These are phyloP conservation scores for Torrubiella hemipterigena DNA, from an alignment of 2,329 filamentous ascomycete species.

Conservation along the genomic window DNA sequence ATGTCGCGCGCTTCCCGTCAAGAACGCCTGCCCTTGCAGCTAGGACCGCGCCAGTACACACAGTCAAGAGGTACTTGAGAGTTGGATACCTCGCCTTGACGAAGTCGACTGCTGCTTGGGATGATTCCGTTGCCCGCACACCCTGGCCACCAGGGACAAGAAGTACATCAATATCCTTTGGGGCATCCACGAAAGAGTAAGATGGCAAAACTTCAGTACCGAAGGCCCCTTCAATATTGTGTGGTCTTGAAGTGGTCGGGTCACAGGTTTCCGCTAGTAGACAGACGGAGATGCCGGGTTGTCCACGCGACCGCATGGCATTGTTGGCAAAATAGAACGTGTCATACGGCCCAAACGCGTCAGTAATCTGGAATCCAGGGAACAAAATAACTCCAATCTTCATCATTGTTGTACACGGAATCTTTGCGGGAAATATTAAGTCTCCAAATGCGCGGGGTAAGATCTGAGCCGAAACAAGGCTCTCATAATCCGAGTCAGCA, in stretches of 20 bases:
- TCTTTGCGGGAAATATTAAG: too few relatives aligned
- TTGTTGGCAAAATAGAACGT: too few relatives aligned
- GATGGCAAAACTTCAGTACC: conserved; percentile 21
- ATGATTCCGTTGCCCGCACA: conserved; percentile 11
- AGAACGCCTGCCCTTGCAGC: conserved; percentile 43
- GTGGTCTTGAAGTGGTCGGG: too few relatives aligned
- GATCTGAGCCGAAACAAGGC: too few relatives aligned
- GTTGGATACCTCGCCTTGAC: conserved; percentile 26
- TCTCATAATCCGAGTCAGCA: too few relatives aligned
- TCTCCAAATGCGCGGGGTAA: too few relatives aligned
- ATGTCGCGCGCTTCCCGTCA: conserved; percentile 44
- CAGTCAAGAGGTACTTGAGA: conserved; percentile 40
- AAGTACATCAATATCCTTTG: conserved; percentile 23
- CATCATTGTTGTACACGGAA: too few relatives aligned
- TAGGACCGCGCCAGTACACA: conserved; percentile 48
- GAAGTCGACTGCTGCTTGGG: conserved; percentile 23
- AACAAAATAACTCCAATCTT: conserved; percentile 21
- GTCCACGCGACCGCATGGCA: too few relatives aligned
- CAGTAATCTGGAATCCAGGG: conserved; percentile 22
- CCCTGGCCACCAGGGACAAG: conserved; percentile 26
- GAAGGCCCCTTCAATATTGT: too few relatives aligned
- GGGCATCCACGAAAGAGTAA: conserved; percentile 21
- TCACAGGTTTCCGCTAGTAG: too few relatives aligned
- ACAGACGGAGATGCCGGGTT: too few relatives aligned
- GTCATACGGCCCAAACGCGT: conserved; percentile 27